Conservation (phyloP, 495 filamentous ascomycete species). For the Daldinia childiae region DNA sequence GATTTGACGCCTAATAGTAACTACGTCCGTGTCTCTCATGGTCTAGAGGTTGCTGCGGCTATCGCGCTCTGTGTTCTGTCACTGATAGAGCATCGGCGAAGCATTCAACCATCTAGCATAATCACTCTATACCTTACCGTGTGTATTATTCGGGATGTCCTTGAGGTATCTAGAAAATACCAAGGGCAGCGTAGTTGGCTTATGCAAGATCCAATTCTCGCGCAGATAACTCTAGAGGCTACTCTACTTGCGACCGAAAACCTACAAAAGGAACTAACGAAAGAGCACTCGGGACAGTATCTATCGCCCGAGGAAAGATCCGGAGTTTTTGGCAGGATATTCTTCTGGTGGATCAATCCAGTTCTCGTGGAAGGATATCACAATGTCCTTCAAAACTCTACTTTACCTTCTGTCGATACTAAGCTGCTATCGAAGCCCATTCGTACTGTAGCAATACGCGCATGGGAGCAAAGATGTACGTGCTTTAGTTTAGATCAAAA, state of each 20-base stretch:
- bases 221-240: conserved; percentile 23
- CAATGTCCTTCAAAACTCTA: conserved; percentile 54
- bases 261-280: conserved; percentile 50
- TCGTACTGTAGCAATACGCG: conserved; percentile 49
- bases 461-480: conserved; percentile 49
- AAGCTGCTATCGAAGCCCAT: conserved; percentile 55
- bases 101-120: conserved; percentile 9
- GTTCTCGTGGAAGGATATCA: conserved; percentile 63
- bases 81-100: conserved; percentile 22
- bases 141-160: conserved; percentile 60
- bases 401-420: conserved; percentile 59
- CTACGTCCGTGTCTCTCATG: background rate
- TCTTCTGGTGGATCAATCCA: conserved; percentile 72
- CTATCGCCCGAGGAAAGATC: conserved; percentile 59
- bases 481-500: conserved; percentile 7
- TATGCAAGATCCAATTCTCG: conserved; percentile 57
- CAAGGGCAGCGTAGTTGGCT: conserved; percentile 53
- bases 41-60: conserved; percentile 15
- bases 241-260: conserved; percentile 27
- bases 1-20: background rate
- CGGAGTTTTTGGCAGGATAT: conserved; percentile 49
- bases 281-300: conserved; percentile 55
- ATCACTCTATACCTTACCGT: conserved; percentile 60
- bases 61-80: conserved; percentile 14
- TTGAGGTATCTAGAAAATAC: conserved; percentile 51